Evolutionary conservation across 2,329 filamentous ascomycete genomes (phyloP).

Genomic region (Curvularia lunata): DNA sequence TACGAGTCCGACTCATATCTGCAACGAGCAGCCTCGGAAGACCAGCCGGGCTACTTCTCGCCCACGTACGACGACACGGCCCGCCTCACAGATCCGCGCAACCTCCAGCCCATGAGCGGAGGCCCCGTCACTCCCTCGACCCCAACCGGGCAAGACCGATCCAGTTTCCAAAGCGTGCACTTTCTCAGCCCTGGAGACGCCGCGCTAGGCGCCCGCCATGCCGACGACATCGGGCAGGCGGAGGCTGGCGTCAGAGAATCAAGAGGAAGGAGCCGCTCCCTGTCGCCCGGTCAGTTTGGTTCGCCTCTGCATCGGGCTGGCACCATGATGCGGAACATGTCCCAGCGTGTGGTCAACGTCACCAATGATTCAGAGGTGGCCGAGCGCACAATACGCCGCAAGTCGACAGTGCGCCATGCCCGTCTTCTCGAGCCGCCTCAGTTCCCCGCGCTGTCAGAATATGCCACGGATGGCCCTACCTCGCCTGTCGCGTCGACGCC

Average conservation of each 20-base stretch:
- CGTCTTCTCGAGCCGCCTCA: constrained; percentile 60
- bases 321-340: constrained; percentile 72
- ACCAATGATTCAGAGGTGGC: constrained; percentile 88
- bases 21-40: constrained; percentile 57
- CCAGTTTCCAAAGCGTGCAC: constrained; percentile 61
- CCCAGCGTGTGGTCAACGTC: constrained; percentile 95
- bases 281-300: constrained; percentile 53
- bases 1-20: constrained; percentile 37
- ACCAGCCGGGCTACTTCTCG: constrained; percentile 63
- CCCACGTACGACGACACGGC: constrained; percentile 63
- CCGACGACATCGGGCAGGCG: constrained; percentile 65
- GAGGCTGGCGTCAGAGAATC: constrained; percentile 58
- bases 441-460: constrained; percentile 60
- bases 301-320: constrained; percentile 58
- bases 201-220: constrained; percentile 57
- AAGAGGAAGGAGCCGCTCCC: constrained; percentile 56
- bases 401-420: constrained; percentile 64
- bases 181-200: constrained; percentile 56
- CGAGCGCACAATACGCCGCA: constrained; percentile 71
- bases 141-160: constrained; percentile 53
- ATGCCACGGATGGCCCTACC: constrained; percentile 53
- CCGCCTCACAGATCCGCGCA: constrained; percentile 63
- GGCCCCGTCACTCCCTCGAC: constrained; percentile 52
- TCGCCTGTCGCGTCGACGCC: constrained; percentile 37
- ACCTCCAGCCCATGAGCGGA: constrained; percentile 65